Base-by-base conservation (phyloP, 164 flowering plant genomes). In the Santalum album region DNA sequence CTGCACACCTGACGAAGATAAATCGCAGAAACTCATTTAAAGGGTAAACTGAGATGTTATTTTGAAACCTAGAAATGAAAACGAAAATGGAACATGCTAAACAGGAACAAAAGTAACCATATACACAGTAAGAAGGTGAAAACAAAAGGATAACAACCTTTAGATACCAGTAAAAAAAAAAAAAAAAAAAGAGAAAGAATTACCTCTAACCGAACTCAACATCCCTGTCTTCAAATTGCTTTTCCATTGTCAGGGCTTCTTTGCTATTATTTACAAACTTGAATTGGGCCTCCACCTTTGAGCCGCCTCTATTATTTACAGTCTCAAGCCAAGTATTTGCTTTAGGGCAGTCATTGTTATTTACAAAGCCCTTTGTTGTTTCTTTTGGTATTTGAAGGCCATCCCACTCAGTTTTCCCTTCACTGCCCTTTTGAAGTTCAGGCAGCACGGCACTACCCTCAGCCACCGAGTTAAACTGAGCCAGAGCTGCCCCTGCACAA, bases 271-370 rank as follows among this genome's bases (percentile, higher is more conserved):
- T 65, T 76, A 81, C 81, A 78, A 62, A 59, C 56, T 72, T 61
- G 61, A 60, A 61, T 61, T 67, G 73, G 47, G 60, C 64, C 60
- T 66, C 79, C 57, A 18, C 46, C 54, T 53, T 62, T 35, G 52
- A 66, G 65, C 55, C 63, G 65, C 69, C 76, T 55, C 66, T 71
- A 65, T 69, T 78, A 77, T 80, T 69, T 80, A 80, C 83, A 80
- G 20, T 51, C 64, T 62, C 69, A 43, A 62, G 66, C 70, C 25
- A 70, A 61, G 66, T 68, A 34, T 56, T 65, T 63, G 57, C 23
- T 49, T 55, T 50, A 34, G 66, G 71, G 65, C 66, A 60, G 51
- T 56, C 69, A 58, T 44, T 52, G 23, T 48, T 74, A 75, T 77
- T 65, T 78, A 77, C 90, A 81, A 48, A 46, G 71, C 70, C 78